Percentiles rank a stretch among this genome's conserved stretches.
These are phyloP conservation scores for Benincasa hispida DNA, from an alignment of 306 rosid species.

Conservation along the genomic window DNA sequence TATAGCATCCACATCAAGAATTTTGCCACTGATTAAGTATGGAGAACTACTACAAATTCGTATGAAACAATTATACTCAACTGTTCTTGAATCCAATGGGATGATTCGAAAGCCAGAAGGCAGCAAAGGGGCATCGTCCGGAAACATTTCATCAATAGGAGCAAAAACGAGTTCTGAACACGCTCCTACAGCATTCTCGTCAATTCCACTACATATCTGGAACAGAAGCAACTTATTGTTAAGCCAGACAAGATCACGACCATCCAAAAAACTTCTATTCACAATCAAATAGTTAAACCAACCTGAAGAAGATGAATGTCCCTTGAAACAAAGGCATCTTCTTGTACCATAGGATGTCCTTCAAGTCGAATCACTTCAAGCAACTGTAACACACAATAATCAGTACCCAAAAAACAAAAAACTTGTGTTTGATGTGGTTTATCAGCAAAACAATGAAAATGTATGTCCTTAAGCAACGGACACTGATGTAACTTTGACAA, in stretches of 20 bases:
- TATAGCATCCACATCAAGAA: neutral
- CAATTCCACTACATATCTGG: slow-evolving; percentile 74
- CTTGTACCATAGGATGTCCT: slow-evolving; percentile 82
- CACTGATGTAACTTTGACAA: neutral
- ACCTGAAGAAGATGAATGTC: slow-evolving; percentile 98
- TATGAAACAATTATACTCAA: slow-evolving; percentile 32
- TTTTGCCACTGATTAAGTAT: neutral
- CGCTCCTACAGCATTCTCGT: slow-evolving; percentile 70
- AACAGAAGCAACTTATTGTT: neutral
- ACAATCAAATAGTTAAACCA: neutral
- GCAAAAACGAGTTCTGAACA: slow-evolving; percentile 86
- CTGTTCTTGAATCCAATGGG: slow-evolving; percentile 86
- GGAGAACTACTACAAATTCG: neutral
- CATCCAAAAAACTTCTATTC: neutral
- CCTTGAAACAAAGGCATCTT: slow-evolving; percentile 73
- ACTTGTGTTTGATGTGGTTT: neutral
- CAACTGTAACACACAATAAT: slow-evolving; percentile 31
- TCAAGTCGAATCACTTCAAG: slow-evolving; percentile 92
- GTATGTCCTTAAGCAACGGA: neutral
- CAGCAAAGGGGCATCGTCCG: slow-evolving; percentile 71
- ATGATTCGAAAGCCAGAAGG: slow-evolving; percentile 97
- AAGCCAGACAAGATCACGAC: neutral
- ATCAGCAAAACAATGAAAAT: neutral
- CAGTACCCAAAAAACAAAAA: neutral
- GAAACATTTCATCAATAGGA: slow-evolving; percentile 85